Evolutionary conservation across 208 protist genomes (phyloP).

Genomic region (Crithidia acanthocephali): DNA sequence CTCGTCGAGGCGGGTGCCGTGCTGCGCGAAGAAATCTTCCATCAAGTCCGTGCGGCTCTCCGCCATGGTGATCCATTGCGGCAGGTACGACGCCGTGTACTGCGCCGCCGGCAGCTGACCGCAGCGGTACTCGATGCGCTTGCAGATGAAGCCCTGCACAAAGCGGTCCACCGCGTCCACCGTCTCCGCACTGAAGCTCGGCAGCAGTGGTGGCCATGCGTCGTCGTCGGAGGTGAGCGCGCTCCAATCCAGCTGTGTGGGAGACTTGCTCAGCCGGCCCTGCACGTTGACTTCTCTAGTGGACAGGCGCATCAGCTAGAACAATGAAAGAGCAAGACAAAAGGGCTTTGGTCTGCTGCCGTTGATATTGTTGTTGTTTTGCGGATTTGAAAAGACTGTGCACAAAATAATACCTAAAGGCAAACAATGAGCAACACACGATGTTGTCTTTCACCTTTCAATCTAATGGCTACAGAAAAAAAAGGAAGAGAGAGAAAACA

Average conservation of each 20-base stretch:
- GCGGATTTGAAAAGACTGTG: no score
- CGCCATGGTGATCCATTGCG: slow-evolving; percentile 37
- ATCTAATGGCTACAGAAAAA: no score
- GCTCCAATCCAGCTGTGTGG: slow-evolving; percentile 16
- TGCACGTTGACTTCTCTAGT: slow-evolving; percentile 33
- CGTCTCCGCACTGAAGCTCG: slow-evolving; percentile 36
- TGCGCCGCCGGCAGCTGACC: slow-evolving; percentile 28
- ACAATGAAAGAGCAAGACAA: no score
- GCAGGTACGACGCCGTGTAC: slow-evolving; percentile 34
- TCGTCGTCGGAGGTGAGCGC: slow-evolving; percentile 22
- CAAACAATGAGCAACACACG: no score
- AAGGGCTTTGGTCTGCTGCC: no score
- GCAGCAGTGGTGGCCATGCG: slow-evolving; percentile 41
- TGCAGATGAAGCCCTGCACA: slow-evolving; percentile 40
- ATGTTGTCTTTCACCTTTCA: no score
- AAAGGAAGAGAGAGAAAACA: not conserved
- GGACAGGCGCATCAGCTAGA: slow-evolving; percentile 34
- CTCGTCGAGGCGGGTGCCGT: slow-evolving; percentile 26
- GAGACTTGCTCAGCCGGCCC: slow-evolving; percentile 31
- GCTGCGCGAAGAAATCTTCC: slow-evolving; percentile 34
- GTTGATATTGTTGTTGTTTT: no score
- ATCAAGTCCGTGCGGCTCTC: slow-evolving; percentile 32
- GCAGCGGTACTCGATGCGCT: slow-evolving; percentile 51
- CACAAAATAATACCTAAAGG: no score
- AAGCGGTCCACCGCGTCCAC: slow-evolving; percentile 34